Base-by-base conservation (phyloP, 345 rosid species). In the Hevea brasiliensis region DNA sequence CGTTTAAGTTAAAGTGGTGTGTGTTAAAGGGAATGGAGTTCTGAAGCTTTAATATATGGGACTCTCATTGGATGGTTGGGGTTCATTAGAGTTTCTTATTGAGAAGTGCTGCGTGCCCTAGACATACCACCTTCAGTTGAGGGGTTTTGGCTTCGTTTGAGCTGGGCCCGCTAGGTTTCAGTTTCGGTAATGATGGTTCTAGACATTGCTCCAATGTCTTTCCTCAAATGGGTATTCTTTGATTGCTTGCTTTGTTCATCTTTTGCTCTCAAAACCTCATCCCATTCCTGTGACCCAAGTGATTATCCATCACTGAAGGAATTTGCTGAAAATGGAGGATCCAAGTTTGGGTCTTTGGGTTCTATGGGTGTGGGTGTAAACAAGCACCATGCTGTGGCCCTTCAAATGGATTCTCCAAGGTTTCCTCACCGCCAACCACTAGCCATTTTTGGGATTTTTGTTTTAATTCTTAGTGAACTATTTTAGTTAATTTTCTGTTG, bases 281-380 rank as follows among this genome's bases (percentile, higher is more conserved):
- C 71, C 37, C 85, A 56, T 50, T 58, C 85, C 62, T 94, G 98
- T 83, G 82, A 87, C 77, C 85, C 87, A 24, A 84, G 47, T 80
- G 97, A 94, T 79, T 68, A 84, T 68, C 81, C 80, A 67, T 93
- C 90, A 3, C 81, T 94, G 51, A 71, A 76, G 76, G 86, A 84
- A 66, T 89, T 92, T 77, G 84, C 93, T 6, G 85, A 82, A 67
- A 85, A 82, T 32, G 37, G 37, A 32, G 37, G 37, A 32, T 32
- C 37, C 37, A 32, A 32, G 37, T 32, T 1, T 32, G 37, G 37
- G 37, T 32, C 37, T 4, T 32, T 32, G 37, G 37, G 37, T 32
- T 32, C 37, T 32, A 32, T 32, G 4, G n/a, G n/a, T n/a, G n/a
- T n/a, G n/a, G n/a, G n/a, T 32, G 37, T 32, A 4, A 32, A 32